Evolutionary conservation across 106 monocot species (phyloP).

Genomic region (Alisma plantagoaquatica): DNA sequence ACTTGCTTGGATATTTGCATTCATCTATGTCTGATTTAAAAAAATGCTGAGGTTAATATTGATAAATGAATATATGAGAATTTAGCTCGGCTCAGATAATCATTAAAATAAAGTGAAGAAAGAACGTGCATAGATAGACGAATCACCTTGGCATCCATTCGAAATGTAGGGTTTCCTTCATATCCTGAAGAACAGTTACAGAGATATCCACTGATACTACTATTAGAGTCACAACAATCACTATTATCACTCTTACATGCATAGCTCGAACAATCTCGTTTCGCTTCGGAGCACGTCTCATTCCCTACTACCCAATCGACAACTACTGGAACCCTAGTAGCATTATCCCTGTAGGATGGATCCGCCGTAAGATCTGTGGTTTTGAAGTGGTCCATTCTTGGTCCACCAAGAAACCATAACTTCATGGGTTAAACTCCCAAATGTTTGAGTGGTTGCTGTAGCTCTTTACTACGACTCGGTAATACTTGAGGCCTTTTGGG

Average conservation of each 20-base stretch:
- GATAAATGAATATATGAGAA: too few relatives aligned
- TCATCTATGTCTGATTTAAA: conserved; percentile 41
- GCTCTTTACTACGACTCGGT: background rate
- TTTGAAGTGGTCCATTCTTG: background rate
- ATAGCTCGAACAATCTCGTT: background rate
- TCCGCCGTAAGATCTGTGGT: background rate
- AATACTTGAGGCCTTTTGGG: background rate
- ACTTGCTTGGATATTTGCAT: conserved; percentile 18
- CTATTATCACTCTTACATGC: conserved; percentile 12
- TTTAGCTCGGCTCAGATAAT: too few relatives aligned
- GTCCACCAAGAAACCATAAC: conserved; percentile 3
- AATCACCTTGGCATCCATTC: conserved; percentile 42
- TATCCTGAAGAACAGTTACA: conserved; percentile 32
- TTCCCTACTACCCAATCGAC: conserved; percentile 9
- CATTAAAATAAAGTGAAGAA: too few relatives aligned
- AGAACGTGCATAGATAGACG: too few relatives aligned
- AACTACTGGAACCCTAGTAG: conserved; percentile 3
- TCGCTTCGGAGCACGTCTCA: background rate
- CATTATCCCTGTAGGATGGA: background rate
- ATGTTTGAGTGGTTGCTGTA: background rate
- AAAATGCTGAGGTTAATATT: too few relatives aligned
- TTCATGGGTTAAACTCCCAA: too few relatives aligned
- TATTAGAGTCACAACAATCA: conserved; percentile 13
- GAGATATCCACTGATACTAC: conserved; percentile 19
- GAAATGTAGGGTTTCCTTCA: conserved; percentile 42